These are phyloP conservation scores for Aurifilum marmelostoma DNA, from an alignment of 2,329 filamentous ascomycete genomes.

Conservation along the genomic window DNA sequence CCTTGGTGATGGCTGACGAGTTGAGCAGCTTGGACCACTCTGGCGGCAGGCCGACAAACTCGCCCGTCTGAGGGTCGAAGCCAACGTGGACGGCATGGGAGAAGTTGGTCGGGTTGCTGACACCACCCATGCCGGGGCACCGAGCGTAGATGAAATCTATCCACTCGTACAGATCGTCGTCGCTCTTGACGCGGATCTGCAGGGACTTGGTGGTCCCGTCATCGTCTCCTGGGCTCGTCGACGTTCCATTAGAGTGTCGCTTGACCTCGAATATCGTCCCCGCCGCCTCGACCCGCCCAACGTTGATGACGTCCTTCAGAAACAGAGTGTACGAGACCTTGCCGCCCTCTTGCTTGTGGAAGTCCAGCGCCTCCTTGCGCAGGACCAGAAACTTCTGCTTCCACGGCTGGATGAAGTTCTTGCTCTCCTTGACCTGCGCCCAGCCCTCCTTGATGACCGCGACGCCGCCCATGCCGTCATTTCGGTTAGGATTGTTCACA, in stretches of 20 bases:
- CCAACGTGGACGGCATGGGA: conserved; percentile 96
- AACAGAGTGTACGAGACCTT: conserved; percentile 86
- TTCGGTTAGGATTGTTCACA: conserved; percentile 49
- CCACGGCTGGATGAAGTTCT: conserved; percentile 82
- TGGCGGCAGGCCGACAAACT: conserved; percentile 89
- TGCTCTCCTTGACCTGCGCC: conserved; percentile 88
- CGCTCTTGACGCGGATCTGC: conserved; percentile 90
- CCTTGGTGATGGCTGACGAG: conserved; percentile 95
- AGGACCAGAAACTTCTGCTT: conserved; percentile 91
- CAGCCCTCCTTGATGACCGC: conserved; percentile 80
- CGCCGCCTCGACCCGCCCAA: conserved; percentile 87
- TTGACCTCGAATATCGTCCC: conserved; percentile 95
- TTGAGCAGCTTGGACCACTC: conserved; percentile 98
- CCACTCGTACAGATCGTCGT: conserved; percentile 98
- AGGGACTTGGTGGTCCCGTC: conserved; percentile 82
- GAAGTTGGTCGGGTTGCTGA: conserved; percentile 98
- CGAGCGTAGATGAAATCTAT: conserved; percentile 97
- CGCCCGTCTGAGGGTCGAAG: conserved; percentile 92
- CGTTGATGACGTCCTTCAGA: conserved; percentile 85
- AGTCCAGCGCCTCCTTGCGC: conserved; percentile 90
- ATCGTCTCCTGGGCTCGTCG: conserved; percentile 73
- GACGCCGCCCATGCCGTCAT: conserved; percentile 67
- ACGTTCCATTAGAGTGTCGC: conserved; percentile 68
- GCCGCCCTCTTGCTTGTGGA: conserved; percentile 87
- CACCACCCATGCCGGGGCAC: conserved; percentile 95